Base-by-base conservation (phyloP, 257 asterid genomes). In the Capsicum pubescens region DNA sequence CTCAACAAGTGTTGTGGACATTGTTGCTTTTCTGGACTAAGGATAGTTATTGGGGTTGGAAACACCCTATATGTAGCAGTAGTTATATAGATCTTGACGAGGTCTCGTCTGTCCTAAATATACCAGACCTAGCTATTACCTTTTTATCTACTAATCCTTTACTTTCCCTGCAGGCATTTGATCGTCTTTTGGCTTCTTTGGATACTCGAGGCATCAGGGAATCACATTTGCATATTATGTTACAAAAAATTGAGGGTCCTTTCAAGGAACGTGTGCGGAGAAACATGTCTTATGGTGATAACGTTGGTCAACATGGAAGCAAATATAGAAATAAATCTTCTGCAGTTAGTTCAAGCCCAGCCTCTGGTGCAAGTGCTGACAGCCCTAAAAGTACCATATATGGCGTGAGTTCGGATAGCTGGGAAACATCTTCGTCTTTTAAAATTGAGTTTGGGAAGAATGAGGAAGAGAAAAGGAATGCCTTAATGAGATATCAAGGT, bases 151-250 rank as follows among this genome's bases (percentile, higher is more conserved):
- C 64, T 77, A 2, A 77, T 77, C 64, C 50, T 15, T 54, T 77
- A 54, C 52, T 79, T 44, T 85, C 52, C 85, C 26, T 93, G 90
- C 90, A 96, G 99, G 96, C 96, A 85, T 95, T 95, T 87, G 97
- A 94, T 86, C 82, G 94, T 81, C 97, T 97, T 76, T 82, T 89
- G 86, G 74, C 87, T 78, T 90, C 99, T 55, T 88, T 95, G 94
- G 99, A 97, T 89, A 90, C 90, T 67, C 97, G 99, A 66, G 99
- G 99, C 44, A 86, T 91, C 79, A 90, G 99, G 90, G 99, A 97
- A 89, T 97, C 99, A 63, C 99, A 97, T 91, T 85, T 97, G 91
- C 97, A 92, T 85, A 89, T 94, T 87, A 97, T 97, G 99, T 83
- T 97, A 89, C 93, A 91, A 86, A 97, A 93, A 89, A 92, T 94